Evolutionary conservation across 2,329 filamentous ascomycete species (phyloP), one percentile per base, ranked within the genome.

Genomic region (Pezicula carpinea): DNA sequence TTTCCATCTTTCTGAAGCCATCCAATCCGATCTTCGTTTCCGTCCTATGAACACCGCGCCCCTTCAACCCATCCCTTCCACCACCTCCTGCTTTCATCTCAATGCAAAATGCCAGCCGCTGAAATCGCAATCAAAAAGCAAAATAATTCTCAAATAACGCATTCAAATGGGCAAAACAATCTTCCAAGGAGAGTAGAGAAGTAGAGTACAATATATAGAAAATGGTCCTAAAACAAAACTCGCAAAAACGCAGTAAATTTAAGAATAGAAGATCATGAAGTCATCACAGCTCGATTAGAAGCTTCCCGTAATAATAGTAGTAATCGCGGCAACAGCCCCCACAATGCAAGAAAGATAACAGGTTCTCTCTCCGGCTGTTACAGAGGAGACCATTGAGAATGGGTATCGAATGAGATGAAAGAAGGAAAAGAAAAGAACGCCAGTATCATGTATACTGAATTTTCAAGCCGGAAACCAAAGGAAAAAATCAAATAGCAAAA

Each of bases 351-450:
- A 45, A 42, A 32, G 38, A 22, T n/a, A 11, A 36, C 26, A 18
- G 15, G n/a, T 18, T 40, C 29, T 36, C 29, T 36, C 26, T 29
- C 26, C 26, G 10, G 8, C 26, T 29, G 26, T 29, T 29, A 8
- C 26, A 11, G 26, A 32, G 17, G 36, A 42, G 10, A 38, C 19
- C 8, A 14, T 22, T 23, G 26, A 29, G 23, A 29, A 43, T 40
- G 44, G 44, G 43, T 50, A 50, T 50, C 44, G 53, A 56, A 51
- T 26, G 48, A 52, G 41, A 36, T 29, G 10, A 29, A 43, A 21
- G 46, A 31, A n/a, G 46, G 38, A 47, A 52, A 50, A 35, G 23
- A 40, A 48, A 18, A 39, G 22, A 44, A 47, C 47, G 51, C 49
- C 46, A 21, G 17, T 29, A 44, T 38, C 17, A 38, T 17, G 35